phyloP scores from a whole-genome alignment of 352 stramenopile genomes.

The Globisporangium heterothallicum region DNA sequence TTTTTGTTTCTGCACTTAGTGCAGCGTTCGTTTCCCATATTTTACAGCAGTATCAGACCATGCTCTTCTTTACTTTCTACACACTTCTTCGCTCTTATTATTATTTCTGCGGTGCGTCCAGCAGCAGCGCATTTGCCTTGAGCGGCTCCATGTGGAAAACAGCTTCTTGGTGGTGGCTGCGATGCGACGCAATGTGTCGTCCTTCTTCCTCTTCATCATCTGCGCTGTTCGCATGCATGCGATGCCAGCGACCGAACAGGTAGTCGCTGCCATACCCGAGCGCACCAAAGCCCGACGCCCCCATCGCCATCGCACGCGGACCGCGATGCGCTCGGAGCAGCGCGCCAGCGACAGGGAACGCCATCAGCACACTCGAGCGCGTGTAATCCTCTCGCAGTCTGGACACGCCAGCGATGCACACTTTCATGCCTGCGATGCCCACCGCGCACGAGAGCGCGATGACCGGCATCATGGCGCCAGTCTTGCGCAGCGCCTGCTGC shows the following conservation, averaged over 20 bases:
- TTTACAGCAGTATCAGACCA: too few species aligned
- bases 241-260: conserved; percentile 1
- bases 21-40: too few species aligned
- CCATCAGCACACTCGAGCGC: conserved; percentile 41
- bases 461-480: conserved; percentile 29
- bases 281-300: conserved; percentile 26
- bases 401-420: conserved; percentile 38
- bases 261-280: conserved; percentile 34
- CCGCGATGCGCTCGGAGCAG: conserved; percentile 38
- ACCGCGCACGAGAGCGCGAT: conserved; percentile 33
- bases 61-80: too few species aligned
- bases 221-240: conserved; percentile 1
- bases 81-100: too few species aligned
- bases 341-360: conserved; percentile 40
- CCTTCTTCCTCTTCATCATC: neutral
- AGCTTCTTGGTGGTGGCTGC: too few species aligned
- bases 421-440: conserved; percentile 54
- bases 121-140: too few species aligned
- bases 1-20: too few species aligned
- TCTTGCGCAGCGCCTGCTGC: conserved; percentile 24
- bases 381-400: conserved; percentile 51
- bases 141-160: too few species aligned
- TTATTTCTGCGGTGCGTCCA: too few species aligned
- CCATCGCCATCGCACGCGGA: conserved; percentile 33
- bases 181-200: too few species aligned